Base-by-base conservation (phyloP, 1,284 basidiomycete species). In the Stereum hirsutum region DNA sequence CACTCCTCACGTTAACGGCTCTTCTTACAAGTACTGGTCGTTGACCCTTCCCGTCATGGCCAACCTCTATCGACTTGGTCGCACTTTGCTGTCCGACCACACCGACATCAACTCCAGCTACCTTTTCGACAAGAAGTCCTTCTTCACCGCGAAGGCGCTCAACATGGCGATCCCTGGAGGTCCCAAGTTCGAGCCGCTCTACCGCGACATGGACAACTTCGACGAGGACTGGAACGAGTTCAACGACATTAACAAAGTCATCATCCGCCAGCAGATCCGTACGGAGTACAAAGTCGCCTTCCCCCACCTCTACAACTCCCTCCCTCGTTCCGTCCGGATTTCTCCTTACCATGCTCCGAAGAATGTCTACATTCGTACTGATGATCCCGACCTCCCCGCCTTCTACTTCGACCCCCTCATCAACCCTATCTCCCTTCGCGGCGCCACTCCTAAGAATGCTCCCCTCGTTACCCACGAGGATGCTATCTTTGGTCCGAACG, bases 171-270 rank as follows among this genome's bases (percentile, higher is more conserved):
- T 99, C 51, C 96, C 96, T 0, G 96, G 96, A 50, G 96, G 96
- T 45, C 96, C 94, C 3, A 98, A 98, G 63, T 99, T 98, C 52
- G 93, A 97, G 70, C 93, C 90, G 20, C 65, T 94, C 25, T 89
- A 89, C 65, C 81, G 94, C 39, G 96, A 99, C 58, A 93, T 93
- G 78, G 96, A 99, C 57, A 77, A 87, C 8, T 97, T 92, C 56
- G 96, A 99, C 58, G 95, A 99, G 63, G 96, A 99, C 60, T 99
- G 96, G 93, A 98, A 98, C 66, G 95, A 99, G 65, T 99, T 99
- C 59, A 99, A 99, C 61, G 96, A 99, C 61, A 97, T 99, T 65
- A 95, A 97, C 71, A 99, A 99, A 66, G 89, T 99, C 59, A 97
- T 99, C 63, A 99, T 99, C 52, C 92, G 96, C 25, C 94, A 98